phyloP scores from a whole-genome alignment of 306 rosid genomes.

The Boehmeria nivea region DNA sequence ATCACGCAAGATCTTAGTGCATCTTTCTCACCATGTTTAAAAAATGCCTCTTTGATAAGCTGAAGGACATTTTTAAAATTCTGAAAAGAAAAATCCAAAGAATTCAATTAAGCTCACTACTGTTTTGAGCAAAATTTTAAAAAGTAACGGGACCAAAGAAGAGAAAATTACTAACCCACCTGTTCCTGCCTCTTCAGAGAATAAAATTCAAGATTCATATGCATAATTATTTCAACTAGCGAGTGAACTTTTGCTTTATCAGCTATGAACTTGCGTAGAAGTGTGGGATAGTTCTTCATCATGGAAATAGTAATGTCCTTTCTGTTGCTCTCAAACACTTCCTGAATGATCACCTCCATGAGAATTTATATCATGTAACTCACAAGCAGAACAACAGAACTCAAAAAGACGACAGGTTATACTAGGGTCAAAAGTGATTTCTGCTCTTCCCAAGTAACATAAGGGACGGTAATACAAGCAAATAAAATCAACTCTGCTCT shows the following conservation, averaged over 20 bases:
- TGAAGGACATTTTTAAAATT: constrained; percentile 72
- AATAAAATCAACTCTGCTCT: neutral
- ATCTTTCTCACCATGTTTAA: constrained; percentile 84
- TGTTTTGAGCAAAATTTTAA: constrained; percentile 13
- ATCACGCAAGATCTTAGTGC: constrained; percentile 77
- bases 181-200: constrained; percentile 87
- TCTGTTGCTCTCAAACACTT: constrained; percentile 68
- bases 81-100: constrained; percentile 41
- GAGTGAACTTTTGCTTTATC: constrained; percentile 78
- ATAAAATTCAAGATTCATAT: constrained; percentile 81
- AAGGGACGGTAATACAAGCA: constrained; percentile 5
- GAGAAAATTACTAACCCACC: constrained; percentile 36
- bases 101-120: constrained; percentile 17
- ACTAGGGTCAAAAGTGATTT: neutral
- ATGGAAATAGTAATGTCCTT: constrained; percentile 75
- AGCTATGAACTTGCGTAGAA: constrained; percentile 83
- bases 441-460: neutral
- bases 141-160: constrained; percentile 15
- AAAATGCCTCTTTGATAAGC: constrained; percentile 83
- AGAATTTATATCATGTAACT: constrained; percentile 12
- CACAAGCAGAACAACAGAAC: constrained; percentile 11
- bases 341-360: constrained; percentile 36
- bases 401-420: neutral
- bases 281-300: constrained; percentile 79
- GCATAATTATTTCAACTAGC: constrained; percentile 65